These are phyloP conservation scores for Amaranthus cruentus DNA, from an alignment of 148 eudicot genomes.

Conservation along the genomic window DNA sequence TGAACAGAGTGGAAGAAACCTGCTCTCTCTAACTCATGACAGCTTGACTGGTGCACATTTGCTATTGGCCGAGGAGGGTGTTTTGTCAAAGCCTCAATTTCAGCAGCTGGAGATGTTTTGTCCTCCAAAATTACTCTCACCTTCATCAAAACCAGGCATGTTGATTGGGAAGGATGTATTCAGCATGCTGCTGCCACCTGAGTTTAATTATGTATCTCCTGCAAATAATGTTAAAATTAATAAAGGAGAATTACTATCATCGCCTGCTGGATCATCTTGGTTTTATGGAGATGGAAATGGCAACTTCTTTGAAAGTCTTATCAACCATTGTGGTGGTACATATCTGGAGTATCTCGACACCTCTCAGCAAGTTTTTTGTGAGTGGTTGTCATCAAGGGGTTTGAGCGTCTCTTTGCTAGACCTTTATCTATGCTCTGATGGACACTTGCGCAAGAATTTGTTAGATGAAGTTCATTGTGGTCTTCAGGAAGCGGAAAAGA, in stretches of 20 bases:
- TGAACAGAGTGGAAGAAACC: slow-evolving; percentile 71
- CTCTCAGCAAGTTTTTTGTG: slow-evolving; percentile 78
- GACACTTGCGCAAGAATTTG: slow-evolving; percentile 44
- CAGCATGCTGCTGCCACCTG: slow-evolving; percentile 64
- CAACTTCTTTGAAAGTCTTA: slow-evolving; percentile 54
- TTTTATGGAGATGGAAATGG: slow-evolving; percentile 59
- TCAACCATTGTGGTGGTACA: slow-evolving; percentile 43
- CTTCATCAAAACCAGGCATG: slow-evolving; percentile 24
- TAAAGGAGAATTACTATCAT: slow-evolving; percentile 60
- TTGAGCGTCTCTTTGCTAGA: slow-evolving; percentile 80
- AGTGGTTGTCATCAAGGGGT: slow-evolving; percentile 78
- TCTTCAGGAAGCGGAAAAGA: slow-evolving; percentile 62
- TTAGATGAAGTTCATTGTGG: slow-evolving; percentile 66
- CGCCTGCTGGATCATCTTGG: slow-evolving; percentile 66
- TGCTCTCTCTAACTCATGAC: slow-evolving; percentile 75
- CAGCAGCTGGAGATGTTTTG: slow-evolving; percentile 80
- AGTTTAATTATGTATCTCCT: slow-evolving; percentile 46
- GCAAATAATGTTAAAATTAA: slow-evolving; percentile 42
- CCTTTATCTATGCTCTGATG: slow-evolving; percentile 71
- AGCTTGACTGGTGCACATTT: slow-evolving; percentile 81
- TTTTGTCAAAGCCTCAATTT: slow-evolving; percentile 43
- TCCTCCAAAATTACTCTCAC: slow-evolving; percentile 32
- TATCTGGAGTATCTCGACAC: slow-evolving; percentile 46
- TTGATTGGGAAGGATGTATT: slow-evolving; percentile 84
- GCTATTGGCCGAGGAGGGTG: slow-evolving; percentile 57